Evolutionary conservation across 495 filamentous ascomycete genomes (phyloP).

Genomic region (Filosporella fistucella): DNA sequence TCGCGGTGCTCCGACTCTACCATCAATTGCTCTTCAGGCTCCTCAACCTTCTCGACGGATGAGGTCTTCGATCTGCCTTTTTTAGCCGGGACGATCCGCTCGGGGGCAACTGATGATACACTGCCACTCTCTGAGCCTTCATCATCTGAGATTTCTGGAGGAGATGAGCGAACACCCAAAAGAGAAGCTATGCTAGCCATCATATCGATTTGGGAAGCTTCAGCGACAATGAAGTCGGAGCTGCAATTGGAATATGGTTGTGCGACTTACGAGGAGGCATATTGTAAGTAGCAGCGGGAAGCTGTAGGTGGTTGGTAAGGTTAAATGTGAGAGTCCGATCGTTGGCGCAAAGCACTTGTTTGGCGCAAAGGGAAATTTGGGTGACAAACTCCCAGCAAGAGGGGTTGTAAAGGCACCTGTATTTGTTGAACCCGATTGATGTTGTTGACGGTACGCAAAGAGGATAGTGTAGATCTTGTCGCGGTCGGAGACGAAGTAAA

Average conservation of each 20-base stretch:
- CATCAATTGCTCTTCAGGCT: conserved; percentile 25
- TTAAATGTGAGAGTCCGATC: too few species aligned
- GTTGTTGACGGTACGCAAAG: too few species aligned
- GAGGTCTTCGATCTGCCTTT: conserved; percentile 24
- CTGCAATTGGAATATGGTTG: neutral
- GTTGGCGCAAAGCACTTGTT: too few species aligned
- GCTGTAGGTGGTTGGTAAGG: neutral
- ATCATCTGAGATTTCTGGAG: conserved; percentile 22
- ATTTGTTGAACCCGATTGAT: too few species aligned
- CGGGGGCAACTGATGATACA: neutral
- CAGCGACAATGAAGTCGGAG: neutral
- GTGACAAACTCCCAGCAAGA: too few species aligned
- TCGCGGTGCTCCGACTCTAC: conserved; percentile 29
- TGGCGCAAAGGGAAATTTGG: too few species aligned
- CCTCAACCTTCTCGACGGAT: conserved; percentile 29
- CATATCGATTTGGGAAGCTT: conserved; percentile 1
- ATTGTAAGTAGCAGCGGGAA: too few species aligned
- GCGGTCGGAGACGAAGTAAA: too few species aligned
- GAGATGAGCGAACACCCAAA: conserved; percentile 16
- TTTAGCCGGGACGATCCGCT: conserved; percentile 15
- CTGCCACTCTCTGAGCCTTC: conserved; percentile 14
- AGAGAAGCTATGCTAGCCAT: conserved; percentile 11
- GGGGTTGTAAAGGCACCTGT: too few species aligned
- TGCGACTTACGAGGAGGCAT: conserved; percentile 31
- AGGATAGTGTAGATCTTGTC: too few species aligned